Conservation (phyloP, 2,329 filamentous ascomycete genomes). For the Zymoseptoria pseudotritici region DNA sequence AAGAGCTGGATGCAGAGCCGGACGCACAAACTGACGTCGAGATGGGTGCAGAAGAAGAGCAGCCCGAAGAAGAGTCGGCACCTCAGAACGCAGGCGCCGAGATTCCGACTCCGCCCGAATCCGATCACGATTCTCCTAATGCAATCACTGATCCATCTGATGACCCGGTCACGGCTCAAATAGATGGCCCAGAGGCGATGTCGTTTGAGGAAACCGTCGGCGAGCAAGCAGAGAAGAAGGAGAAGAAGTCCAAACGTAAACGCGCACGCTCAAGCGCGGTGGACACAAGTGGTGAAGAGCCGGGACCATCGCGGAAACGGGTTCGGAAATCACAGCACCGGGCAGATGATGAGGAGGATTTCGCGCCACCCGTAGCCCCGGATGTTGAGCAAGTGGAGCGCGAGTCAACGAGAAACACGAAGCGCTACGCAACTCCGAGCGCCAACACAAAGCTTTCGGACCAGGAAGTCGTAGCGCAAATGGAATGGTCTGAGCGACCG, state of each 20-base stretch:
- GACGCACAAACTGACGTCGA: no score
- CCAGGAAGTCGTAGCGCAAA: neutral
- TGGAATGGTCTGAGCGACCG: neutral
- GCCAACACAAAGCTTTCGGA: neutral
- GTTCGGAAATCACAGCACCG: slow-evolving; percentile 11
- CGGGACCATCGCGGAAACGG: slow-evolving; percentile 5
- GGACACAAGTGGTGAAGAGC: neutral
- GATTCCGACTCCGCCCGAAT: neutral
- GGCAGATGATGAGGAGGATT: slow-evolving; percentile 13
- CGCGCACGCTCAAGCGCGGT: neutral
- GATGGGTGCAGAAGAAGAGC: neutral
- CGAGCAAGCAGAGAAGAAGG: neutral
- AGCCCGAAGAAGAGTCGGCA: neutral
- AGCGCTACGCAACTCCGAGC: neutral
- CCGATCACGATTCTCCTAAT: neutral
- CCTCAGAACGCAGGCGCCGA: neutral
- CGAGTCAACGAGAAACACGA: neutral
- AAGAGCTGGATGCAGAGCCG: neutral
- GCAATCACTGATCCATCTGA: neutral
- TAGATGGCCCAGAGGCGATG: neutral
- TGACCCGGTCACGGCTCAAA: neutral
- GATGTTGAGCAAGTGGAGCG: neutral
- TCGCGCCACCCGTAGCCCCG: neutral
- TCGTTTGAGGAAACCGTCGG: no score
- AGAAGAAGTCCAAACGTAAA: neutral